Conservation (phyloP, 208 protist genomes). For the Wallacemonas sp. region DNA sequence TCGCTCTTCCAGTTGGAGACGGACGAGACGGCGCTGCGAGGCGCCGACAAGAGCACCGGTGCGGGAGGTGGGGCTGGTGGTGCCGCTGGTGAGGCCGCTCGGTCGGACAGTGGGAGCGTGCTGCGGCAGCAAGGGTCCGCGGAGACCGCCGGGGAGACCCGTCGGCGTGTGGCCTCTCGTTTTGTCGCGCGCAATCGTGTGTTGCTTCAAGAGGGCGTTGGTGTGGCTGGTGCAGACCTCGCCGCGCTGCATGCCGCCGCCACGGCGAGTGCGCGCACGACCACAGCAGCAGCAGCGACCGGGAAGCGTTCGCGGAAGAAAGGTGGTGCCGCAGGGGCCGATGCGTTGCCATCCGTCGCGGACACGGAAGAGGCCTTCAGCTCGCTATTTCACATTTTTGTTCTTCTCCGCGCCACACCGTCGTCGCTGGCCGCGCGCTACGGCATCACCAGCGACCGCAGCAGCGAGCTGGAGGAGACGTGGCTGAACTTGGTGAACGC, state of each 20-base stretch:
- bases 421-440: conserved; percentile 25
- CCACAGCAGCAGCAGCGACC: neutral
- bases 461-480: conserved; percentile 33
- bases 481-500: conserved; percentile 36
- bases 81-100: neutral
- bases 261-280: neutral
- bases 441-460: conserved; percentile 18
- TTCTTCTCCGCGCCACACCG: conserved; percentile 21
- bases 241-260: no score
- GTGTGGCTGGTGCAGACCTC: no score
- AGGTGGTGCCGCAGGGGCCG: neutral
- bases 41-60: no score
- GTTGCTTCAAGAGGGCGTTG: conserved; percentile 2
- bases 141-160: neutral
- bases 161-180: conserved; percentile 1
- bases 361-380: conserved; percentile 19
- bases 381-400: conserved; percentile 33
- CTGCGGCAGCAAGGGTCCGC: neutral
- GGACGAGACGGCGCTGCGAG: no score
- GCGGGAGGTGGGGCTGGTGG: neutral
- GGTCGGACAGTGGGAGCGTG: conserved; percentile 5
- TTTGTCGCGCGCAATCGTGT: conserved; percentile 21
- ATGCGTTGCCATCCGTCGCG: conserved; percentile 7
- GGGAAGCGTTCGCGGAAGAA: neutral
- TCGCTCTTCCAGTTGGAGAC: conserved; percentile 39